Evolutionary conservation across 2,329 filamentous ascomycete species (phyloP), one percentile per base, ranked within the genome.

Genomic region (Colletotrichum siamense): DNA sequence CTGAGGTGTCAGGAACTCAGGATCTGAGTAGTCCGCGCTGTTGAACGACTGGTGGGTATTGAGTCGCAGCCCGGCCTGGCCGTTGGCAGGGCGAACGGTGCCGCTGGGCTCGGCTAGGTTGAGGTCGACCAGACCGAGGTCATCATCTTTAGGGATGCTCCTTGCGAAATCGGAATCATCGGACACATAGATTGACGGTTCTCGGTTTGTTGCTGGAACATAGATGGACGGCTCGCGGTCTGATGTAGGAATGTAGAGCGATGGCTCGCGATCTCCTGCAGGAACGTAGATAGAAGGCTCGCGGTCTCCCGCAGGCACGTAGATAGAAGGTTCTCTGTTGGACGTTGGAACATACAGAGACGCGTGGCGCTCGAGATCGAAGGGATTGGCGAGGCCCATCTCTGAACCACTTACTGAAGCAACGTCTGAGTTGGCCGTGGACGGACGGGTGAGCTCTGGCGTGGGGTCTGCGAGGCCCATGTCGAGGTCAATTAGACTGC

Each of bases 301-400:
- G 34, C 91, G 86, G 63, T 84, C 85, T 0, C 83, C 82, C 7
- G 83, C 79, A 4, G 86, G 82, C 15, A 92, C 88, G 79, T 92
- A 93, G 63, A 92, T 91, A 5, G 90, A 91, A 1, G 90, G 90
- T 77, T 92, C 90, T 44, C 91, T 86, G 66, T 84, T 86, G 1
- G 83, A 82, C 6, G 83, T 80, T 6, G 86, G 82, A 15, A 84
- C 85, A 77, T 92, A 91, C 2, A 92, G 83, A 2, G 91, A 92
- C 2, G 90, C 86, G 78, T 93, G 91, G n/a, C 89, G 88, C 81
- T 94, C 92, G 5, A 93, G 86, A 71, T 93, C 91, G 73, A 93
- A 93, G 0, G 92, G 91, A 78, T 91, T 91, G 3, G 86, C 87
- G 15, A 88, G 86, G 30, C 90, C 88, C 36, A 90, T 82, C 73